Percentiles rank a stretch among this genome's conserved stretches.
Conservation (phyloP, 345 rosid species). For the Excoecaria cochinchinensis region DNA sequence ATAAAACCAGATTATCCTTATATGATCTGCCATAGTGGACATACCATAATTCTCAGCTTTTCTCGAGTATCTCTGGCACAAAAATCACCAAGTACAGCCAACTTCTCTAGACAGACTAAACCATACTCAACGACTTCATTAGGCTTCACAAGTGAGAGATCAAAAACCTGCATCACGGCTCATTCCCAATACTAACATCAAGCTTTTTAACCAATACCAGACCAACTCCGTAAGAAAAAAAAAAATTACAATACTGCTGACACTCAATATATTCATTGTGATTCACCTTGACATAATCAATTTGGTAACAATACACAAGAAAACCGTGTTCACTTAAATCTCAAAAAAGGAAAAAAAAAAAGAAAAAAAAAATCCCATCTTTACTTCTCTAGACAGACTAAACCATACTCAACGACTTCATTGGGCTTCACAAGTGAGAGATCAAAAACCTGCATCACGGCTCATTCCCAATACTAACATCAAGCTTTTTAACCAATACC, state of each 20-base stretch:
- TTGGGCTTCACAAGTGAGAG: constrained; percentile 71
- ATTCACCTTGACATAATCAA: not conserved
- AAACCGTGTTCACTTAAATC: not conserved
- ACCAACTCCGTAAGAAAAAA: not conserved
- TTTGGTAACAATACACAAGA: not conserved
- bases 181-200: constrained; percentile 5
- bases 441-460: constrained; percentile 69
- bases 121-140: constrained; percentile 74
- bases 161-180: constrained; percentile 63
- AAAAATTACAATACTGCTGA: no score
- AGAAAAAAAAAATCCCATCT: not conserved
- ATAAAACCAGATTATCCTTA: not conserved
- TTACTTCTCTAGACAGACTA: constrained; percentile 70
- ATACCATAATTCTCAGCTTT: constrained; percentile 80
- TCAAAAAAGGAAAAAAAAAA: not conserved
- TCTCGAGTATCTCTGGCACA: constrained; percentile 82
- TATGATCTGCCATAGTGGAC: constrained; percentile 12
- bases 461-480: constrained; percentile 7
- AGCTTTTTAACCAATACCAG: not conserved
- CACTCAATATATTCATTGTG: not conserved
- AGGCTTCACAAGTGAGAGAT: constrained; percentile 76
- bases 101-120: constrained; percentile 72
- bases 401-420: constrained; percentile 75
- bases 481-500: not conserved
- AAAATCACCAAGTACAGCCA: constrained; percentile 63